Base-by-base conservation (phyloP, 164 flowering plant species). In the Kalanchoe fedtschenkoi region DNA sequence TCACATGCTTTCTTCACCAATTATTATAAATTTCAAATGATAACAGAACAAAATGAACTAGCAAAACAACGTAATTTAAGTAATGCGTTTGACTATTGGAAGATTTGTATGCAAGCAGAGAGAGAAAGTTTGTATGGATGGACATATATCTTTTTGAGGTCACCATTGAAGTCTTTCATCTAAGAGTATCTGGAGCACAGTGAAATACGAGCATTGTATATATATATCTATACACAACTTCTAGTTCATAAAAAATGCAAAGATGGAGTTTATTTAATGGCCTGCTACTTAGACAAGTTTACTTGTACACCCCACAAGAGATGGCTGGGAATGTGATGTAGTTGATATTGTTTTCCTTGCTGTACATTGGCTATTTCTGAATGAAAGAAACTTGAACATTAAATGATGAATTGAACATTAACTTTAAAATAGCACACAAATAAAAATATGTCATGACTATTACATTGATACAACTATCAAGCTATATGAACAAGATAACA, bases 251-350 rank as follows among this genome's bases (percentile, higher is more conserved):
- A n/a, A n/a, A n/a, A n/a, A n/a, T n/a, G n/a, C n/a, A 51, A 15
- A 26, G 30, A 51, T 58, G 16, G 13, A 58, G 19, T 21, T n/a
- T 5, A 34, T n/a, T 29, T 55, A 6, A 8, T 2, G 22, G 21
- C 29, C 29, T 6, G 4, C 34, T 58, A n/a, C 19, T 58, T 38
- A 14, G 59, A 15, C 28, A 33, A 69, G 60, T 81, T 73, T 69
- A 93, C 99, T 93, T 68, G 67, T 60, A 88, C 6, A 80, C 78
- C 62, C 99, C 99, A 68, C 97, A 93, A 38, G 99, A 93, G 69
- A 93, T 79, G 71, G 99, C 93, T 75, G 99, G 80, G 66, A 93
- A 93, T 13, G 96, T 96, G 69, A 93, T 71, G 67, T 85, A 88
- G 35, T 83, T 78, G 66, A 93, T 79, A 69, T 78, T 80, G 74